phyloP scores from a whole-genome alignment of 2,329 filamentous ascomycete species.

The Neoscytalidium dimidiatum region DNA sequence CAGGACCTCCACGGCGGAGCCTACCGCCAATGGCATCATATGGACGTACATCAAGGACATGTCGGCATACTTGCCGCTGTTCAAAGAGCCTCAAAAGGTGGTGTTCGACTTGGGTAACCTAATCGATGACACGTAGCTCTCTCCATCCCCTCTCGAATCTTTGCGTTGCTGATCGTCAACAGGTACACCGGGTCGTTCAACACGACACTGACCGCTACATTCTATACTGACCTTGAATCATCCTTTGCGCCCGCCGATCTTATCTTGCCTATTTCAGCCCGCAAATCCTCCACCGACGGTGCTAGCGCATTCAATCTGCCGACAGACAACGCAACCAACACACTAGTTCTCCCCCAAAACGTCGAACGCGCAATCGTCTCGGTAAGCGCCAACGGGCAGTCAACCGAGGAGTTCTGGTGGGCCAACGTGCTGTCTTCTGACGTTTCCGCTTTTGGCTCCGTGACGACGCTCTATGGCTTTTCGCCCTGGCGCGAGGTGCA shows the following conservation, averaged over 20 bases:
- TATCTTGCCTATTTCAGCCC: conserved; percentile 66
- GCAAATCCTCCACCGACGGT: conserved; percentile 50
- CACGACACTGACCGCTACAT: conserved; percentile 72
- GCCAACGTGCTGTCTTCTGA: conserved; percentile 70
- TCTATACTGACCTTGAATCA: conserved; percentile 57
- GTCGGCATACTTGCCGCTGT: conserved; percentile 69
- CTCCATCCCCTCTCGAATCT: too few species aligned
- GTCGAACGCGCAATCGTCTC: conserved; percentile 70
- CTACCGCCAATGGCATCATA: conserved; percentile 67
- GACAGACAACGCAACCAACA: conserved; percentile 59
- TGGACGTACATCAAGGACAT: conserved; percentile 82
- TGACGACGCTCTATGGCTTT: conserved; percentile 63
- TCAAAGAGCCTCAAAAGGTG: conserved; percentile 68
- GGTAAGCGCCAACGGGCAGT: conserved; percentile 76
- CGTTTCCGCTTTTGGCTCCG: conserved; percentile 58
- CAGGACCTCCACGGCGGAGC: conserved; percentile 80
- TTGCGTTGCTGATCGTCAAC: conserved; percentile 66
- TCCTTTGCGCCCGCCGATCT: conserved; percentile 56
- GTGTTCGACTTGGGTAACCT: conserved; percentile 81
- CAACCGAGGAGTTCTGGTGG: conserved; percentile 84
- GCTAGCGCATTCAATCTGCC: conserved; percentile 71
- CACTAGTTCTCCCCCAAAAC: conserved; percentile 66
- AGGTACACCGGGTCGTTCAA: conserved; percentile 75
- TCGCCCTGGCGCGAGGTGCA: conserved; percentile 79
- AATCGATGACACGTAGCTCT: conserved; percentile 66